These are phyloP conservation scores for Pleurostoma richardsiae DNA, from an alignment of 2,329 filamentous ascomycete species.

Conservation along the genomic window DNA sequence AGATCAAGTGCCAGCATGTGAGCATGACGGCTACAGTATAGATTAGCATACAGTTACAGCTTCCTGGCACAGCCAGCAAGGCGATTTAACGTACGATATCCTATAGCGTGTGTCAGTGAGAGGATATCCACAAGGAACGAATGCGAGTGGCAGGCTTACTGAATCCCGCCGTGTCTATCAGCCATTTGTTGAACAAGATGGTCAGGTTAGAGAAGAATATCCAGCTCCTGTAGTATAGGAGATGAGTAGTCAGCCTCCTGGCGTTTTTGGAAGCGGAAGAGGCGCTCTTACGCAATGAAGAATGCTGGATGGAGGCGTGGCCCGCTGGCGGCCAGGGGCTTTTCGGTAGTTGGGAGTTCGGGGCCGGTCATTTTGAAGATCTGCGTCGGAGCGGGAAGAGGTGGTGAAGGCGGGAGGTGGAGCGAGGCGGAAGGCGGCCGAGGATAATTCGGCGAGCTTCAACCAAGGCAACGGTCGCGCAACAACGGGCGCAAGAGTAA, in stretches of 20 bases:
- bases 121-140: not conserved
- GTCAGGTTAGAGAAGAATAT: constrained; percentile 80
- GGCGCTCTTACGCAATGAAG: constrained; percentile 4
- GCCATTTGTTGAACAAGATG: constrained; percentile 91
- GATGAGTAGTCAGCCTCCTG: not conserved
- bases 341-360: constrained; percentile 7
- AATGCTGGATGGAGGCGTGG: constrained; percentile 3
- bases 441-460: no score
- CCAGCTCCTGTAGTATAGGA: constrained; percentile 51
- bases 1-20: constrained; percentile 90
- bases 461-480: no score
- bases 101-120: not conserved
- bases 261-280: not conserved
- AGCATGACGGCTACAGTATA: constrained; percentile 56
- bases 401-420: no score
- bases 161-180: constrained; percentile 71
- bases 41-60: constrained; percentile 4
- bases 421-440: no score
- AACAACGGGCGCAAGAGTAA: no score
- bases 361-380: constrained; percentile 2
- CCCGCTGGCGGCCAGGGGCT: not conserved
- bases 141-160: constrained; percentile 44
- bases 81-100: not conserved
- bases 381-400: no score
- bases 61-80: not conserved